Evolutionary conservation across 2,329 filamentous ascomycete genomes (phyloP), one percentile per base, ranked within the genome.

Genomic region (Hypoxylon sp.): DNA sequence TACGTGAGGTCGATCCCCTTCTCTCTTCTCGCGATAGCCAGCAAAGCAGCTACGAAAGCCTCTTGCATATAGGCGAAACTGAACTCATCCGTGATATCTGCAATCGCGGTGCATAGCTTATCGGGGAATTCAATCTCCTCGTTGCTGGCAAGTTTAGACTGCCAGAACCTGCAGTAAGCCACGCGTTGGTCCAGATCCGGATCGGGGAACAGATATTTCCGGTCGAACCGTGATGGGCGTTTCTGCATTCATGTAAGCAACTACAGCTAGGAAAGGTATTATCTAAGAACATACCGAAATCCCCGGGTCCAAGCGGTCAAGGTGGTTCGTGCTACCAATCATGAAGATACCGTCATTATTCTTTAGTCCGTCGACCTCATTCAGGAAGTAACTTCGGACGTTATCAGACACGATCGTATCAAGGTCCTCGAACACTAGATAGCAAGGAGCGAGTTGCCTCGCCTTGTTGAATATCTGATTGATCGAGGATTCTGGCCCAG

Each of bases 311-410:
- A 92, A 78, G 1, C 84, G 82, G 33, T 92, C 89, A 4, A 92
- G 81, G 68, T 88, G 84, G 71, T 91, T 91, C 0, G 89, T 91
- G 55, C 84, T 87, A 28, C 86, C 88, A 26, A 91, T 82, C 79
- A 92, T 90, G 70, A 91, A 84, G 54, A 92, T 91, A 9, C 90
- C 90, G 68, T 92, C 87, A 68, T 92, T 92, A 67, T 82, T 84
- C 70, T 87, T 85, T 9, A 92, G 84, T 0, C 90, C 90, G 66
- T 92, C 90, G 2, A 92, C 86, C 75, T 92, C 89, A 73, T 92
- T 92, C 49, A 92, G 81, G 77, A 92, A 92, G 79, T 91, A 92
- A 54, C 84, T 87, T 26, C 89, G 82, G 12, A 89, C 86, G 1
- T 73, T 68, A 56, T 89, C 85, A 9, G 82, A 83, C 45, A 92